Evolutionary conservation across 2,329 filamentous ascomycete species (phyloP), one percentile per base, ranked within the genome.

Genomic region (Colletotrichum noveboracense): DNA sequence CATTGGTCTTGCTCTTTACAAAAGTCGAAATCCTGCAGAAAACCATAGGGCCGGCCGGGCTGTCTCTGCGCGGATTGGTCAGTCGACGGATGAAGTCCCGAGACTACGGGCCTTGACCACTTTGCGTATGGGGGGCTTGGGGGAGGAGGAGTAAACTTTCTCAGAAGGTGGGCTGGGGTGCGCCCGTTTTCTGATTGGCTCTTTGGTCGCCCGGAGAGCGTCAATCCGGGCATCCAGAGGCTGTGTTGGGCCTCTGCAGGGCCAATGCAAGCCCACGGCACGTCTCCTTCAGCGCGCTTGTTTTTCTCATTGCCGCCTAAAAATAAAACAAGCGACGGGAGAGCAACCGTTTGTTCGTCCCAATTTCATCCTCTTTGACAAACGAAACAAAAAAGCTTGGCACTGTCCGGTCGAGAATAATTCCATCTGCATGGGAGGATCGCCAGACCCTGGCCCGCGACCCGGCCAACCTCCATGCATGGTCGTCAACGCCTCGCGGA

Each of bases 281-380:
- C 36, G 55, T 26, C 58, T 32, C 58, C 70, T 60, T 38, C 43
- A 36, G 74, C 70, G 74, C 70, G 74, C 70, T 76, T 76, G 58
- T 74, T 32, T 58, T 24, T 43, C 18, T 12, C 26, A 18, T 71
- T 62, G 32, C 48, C 64, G 65, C 70, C 70, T 76, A 74, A 74
- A 76, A 76, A 76, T 76, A 76, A 71, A 64, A 60, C 56, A 68
- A 73, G 70, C 48, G 52, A 71, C 21, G 24, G 55, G 61, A 72
- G 43, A 52, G 43, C n/a, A 21, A 7, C 30, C 52, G 56, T 66
- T 28, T 14, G 10, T 69, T 52, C 70, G 30, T 75, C 70, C 70
- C 70, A 75, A 67, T 62, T 28, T 9, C 21, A 24, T 36, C 14
- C n/a, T 34, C 30, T 26, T n/a, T 55, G 34, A 16, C 52, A 28